Percentiles rank a stretch among this genome's conserved stretches.
phyloP scores from a whole-genome alignment of 73 alveolate species.

The Stentor roeselii region DNA sequence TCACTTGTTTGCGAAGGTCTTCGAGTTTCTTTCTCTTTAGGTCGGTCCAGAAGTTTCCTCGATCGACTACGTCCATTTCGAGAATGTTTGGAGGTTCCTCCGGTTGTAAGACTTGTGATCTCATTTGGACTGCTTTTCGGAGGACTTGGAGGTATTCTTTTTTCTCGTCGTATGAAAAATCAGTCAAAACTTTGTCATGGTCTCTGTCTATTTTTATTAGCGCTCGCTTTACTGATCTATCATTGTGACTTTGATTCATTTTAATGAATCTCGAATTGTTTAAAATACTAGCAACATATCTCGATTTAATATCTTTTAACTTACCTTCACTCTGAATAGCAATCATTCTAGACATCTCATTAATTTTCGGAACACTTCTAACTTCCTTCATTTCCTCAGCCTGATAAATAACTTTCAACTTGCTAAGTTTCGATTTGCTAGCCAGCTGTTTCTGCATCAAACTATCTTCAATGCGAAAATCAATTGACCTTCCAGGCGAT shows the following conservation, averaged over 20 bases:
- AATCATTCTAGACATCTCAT: background rate
- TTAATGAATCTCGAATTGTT: background rate
- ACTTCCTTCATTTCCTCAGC: slow-evolving; percentile 17
- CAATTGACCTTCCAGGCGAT: background rate
- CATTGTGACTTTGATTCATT: background rate
- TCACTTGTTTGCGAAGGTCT: background rate
- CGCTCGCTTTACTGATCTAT: background rate
- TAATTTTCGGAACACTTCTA: background rate
- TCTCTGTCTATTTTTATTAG: background rate
- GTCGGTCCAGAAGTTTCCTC: background rate
- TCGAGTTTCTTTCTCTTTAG: background rate
- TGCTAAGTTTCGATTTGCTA: background rate
- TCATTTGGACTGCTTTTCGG: background rate
- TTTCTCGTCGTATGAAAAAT: background rate
- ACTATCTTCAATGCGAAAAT: background rate
- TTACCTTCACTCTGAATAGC: background rate
- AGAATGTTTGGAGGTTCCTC: background rate
- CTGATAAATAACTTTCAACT: background rate
- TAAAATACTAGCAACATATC: too few relatives aligned
- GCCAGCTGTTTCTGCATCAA: slow-evolving; percentile 23
- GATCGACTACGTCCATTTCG: background rate
- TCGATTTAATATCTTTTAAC: background rate
- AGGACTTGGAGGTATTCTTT: background rate
- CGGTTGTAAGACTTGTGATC: background rate
- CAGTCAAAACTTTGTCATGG: background rate